Evolutionary conservation across 257 asterid species (phyloP), one percentile per base, ranked within the genome.

Genomic region (Thymus quinquecostatus): DNA sequence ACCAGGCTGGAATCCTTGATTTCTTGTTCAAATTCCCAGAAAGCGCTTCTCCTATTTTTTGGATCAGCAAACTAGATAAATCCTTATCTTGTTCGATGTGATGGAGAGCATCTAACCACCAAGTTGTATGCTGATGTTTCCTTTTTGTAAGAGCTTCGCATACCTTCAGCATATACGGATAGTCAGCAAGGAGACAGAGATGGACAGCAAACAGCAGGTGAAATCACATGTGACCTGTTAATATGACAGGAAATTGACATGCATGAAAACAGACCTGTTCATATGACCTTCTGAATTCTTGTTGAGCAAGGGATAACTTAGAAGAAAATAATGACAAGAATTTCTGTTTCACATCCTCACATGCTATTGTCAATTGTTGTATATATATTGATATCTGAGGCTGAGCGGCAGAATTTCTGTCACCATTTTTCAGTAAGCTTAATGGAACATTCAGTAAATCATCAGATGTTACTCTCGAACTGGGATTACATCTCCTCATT

Each of bases 51-150:
- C 86, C 88, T 68, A 91, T 89, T 77, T 94, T 94, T 68, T 85
- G 80, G 60, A 87, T 86, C 71, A 94, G 81, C 45, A 78, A 82
- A 62, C 43, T 68, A n/a, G 93, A 86, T 55, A 69, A 83, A 73
- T 89, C 98, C 70, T 78, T 79, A 73, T 88, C 81, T 88, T 89
- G 93, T 79, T 89, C 97, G 41, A 86, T 80, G 75, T 85, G 87
- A 79, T 91, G 82, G 74, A 94, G 84, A 74, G 96, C 92, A 74
- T 94, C 96, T 76, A 94, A 68, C 97, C 99, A 94, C 99, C 99
- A 94, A 73, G 89, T 71, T 14, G 76, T 60, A 59, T 82, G 70
- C 84, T 79, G 89, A 72, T 74, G 75, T 79, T 84, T 86, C 79
- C 92, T 83, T 58, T 81, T 79, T 13, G 68, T 69, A 75, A 87